Base-by-base conservation (phyloP, 73 alveolate species). In the Paraurostyla sp. region DNA sequence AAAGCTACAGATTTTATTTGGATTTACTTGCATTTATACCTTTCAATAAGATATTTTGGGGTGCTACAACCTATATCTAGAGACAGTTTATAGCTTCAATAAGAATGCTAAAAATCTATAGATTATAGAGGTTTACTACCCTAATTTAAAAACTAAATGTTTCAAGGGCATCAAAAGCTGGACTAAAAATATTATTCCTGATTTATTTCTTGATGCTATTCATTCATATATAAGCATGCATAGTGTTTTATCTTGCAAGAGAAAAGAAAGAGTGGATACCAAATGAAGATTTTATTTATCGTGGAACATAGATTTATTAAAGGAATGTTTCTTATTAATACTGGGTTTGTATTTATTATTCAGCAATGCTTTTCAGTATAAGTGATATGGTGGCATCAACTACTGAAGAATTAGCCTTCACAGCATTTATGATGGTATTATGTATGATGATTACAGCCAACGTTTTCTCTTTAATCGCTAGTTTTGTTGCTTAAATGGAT, bases 51-150 rank as follows among this genome's bases (percentile, higher is more conserved):
- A 62, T 62, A 7, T 25, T 62, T 36, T 36, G 52, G 80, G 16
- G 56, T 29, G 51, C 23, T 16, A 6, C 29, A 3, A 62, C 80
- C n/a, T 68, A 27, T 35, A 45, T 20, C n/a, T 11, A 68, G 76
- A 9, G 43, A 15, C 41, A 32, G 0, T 23, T 75, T 45, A 52
- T 87, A 11, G 38, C 45, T 16, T 42, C 29, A 18, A 29, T 86
- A n/a, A 87, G 93, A 13, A 73, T 81, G 57, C 60, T 81, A 0
- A 89, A 89, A 51, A 50, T 89, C 36, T 48, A 80, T 38, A 36
- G 95, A 36, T 58, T 82, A 0, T 16, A 68, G 0, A 58, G 90
- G 23, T 0, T 89, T 0, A 63, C 87, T 20, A 42, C 49, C 20
- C 46, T 89, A 4, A 89, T 89, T 2, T 7, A 22, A 30, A 48